A percentile compares a stretch with the other conserved stretches of the same genome.
phyloP scores from a whole-genome alignment of 2,329 filamentous ascomycete genomes.

The Camillea tinctor region DNA sequence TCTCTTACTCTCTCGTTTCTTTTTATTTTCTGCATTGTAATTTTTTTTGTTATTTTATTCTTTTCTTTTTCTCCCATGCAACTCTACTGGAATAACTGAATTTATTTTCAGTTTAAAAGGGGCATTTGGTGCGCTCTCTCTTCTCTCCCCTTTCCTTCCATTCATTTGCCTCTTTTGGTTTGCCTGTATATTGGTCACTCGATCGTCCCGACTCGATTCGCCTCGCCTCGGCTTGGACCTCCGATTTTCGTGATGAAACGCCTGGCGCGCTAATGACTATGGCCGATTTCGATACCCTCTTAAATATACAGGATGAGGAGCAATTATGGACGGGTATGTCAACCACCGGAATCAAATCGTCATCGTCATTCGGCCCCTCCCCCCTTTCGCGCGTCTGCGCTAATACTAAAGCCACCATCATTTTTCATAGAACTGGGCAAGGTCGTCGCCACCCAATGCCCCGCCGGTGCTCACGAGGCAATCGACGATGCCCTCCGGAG shows the following conservation, averaged over 20 bases:
- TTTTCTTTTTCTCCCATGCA: background rate
- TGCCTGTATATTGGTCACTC: conserved; percentile 5
- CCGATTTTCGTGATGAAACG: conserved; percentile 24
- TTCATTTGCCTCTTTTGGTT: conserved; percentile 5
- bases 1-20: no score
- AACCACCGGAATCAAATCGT: conserved; percentile 7
- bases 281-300: conserved; percentile 65
- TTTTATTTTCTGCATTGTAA: background rate
- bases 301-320: conserved; percentile 73
- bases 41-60: background rate
- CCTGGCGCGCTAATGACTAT: conserved; percentile 37
- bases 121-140: background rate
- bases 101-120: background rate
- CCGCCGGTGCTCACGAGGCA: conserved; percentile 47
- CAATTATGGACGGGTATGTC: conserved; percentile 84
- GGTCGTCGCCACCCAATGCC: conserved; percentile 46
- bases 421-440: conserved; percentile 44
- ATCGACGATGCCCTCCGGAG: conserved; percentile 84
- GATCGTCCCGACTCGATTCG: background rate
- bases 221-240: conserved; percentile 7
- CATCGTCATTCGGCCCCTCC: background rate
- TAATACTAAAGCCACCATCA: conserved; percentile 1
- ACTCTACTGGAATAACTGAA: background rate
- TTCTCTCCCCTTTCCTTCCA: conserved; percentile 1
- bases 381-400: background rate